phyloP scores from a whole-genome alignment of 352 stramenopile genomes.

The Globisporangium camurandrum region DNA sequence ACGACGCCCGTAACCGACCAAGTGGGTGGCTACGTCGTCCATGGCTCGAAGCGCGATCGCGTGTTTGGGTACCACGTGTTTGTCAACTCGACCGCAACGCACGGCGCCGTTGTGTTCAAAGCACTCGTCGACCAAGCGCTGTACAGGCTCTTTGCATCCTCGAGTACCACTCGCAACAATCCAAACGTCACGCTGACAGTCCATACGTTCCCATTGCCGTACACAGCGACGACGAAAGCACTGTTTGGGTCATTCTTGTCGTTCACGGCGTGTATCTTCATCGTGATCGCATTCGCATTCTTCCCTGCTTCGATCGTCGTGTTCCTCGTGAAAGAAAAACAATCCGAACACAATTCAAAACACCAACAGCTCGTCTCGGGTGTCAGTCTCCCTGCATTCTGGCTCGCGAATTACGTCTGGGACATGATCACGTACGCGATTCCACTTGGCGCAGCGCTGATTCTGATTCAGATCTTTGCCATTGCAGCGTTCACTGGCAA shows the following conservation, averaged over 20 bases:
- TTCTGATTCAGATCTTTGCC: constrained; percentile 28
- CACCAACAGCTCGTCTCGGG: constrained; percentile 73
- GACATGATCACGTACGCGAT: constrained; percentile 89
- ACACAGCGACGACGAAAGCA: constrained; percentile 30
- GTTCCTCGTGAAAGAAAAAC: constrained; percentile 93
- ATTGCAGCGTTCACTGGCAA: constrained; percentile 24
- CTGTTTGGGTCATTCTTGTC: constrained; percentile 43
- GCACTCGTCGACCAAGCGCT: constrained; percentile 41
- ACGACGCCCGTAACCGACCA: constrained; percentile 21
- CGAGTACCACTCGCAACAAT: constrained; percentile 16
- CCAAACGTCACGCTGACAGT: constrained; percentile 29
- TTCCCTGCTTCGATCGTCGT: constrained; percentile 88
- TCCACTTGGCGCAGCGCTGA: constrained; percentile 27
- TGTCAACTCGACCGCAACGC: constrained; percentile 38
- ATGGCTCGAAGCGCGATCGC: constrained; percentile 15
- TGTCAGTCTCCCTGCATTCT: constrained; percentile 65
- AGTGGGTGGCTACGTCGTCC: constrained; percentile 29
- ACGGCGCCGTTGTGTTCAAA: constrained; percentile 47
- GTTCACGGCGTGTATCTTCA: constrained; percentile 76
- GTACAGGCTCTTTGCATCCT: constrained; percentile 38
- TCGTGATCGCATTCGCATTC: constrained; percentile 88
- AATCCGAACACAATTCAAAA: constrained; percentile 89
- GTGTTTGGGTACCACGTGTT: constrained; percentile 45
- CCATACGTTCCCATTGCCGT: constrained; percentile 39
- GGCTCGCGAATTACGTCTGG: constrained; percentile 92